Percentiles rank a stretch among this genome's conserved stretches.
These are phyloP conservation scores for Cladosporium austrohemisphaericum DNA, from an alignment of 2,329 filamentous ascomycete genomes.

Conservation along the genomic window DNA sequence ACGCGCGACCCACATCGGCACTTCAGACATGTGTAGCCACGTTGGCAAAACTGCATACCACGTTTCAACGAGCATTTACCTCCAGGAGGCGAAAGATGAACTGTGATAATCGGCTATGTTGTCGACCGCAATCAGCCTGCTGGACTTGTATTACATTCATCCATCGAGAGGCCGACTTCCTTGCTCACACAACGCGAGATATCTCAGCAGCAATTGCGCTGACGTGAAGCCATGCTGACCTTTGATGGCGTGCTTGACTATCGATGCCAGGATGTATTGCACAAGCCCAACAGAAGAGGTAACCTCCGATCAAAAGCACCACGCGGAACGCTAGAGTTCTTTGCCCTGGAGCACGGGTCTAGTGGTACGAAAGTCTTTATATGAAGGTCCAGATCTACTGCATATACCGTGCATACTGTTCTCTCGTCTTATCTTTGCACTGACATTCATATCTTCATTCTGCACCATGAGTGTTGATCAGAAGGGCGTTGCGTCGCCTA, in stretches of 20 bases:
- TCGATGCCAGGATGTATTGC: background rate
- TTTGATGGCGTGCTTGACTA: conserved; percentile 6
- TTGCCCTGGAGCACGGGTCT: too few relatives aligned
- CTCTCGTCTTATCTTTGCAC: background rate
- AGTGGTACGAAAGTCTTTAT: too few relatives aligned
- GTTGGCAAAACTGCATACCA: background rate
- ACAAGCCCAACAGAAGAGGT: background rate
- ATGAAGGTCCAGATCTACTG: too few relatives aligned
- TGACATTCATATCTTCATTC: background rate
- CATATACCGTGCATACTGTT: too few relatives aligned
- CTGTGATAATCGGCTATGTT: too few relatives aligned
- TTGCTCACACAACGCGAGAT: background rate
- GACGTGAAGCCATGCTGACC: conserved; percentile 5
- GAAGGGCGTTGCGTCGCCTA: conserved; percentile 1
- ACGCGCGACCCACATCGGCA: too few relatives aligned
- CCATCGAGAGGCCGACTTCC: background rate
- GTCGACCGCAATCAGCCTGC: too few relatives aligned
- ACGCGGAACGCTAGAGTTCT: background rate
- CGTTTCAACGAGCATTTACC: background rate
- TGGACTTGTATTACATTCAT: too few relatives aligned
- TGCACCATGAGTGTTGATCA: background rate
- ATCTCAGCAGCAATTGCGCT: background rate
- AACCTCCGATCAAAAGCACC: background rate
- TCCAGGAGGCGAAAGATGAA: background rate
- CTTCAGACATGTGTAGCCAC: too few relatives aligned